Evolutionary conservation across 2,329 filamentous ascomycete genomes (phyloP), one percentile per base, ranked within the genome.

Genomic region (Alternaria brassicicola): DNA sequence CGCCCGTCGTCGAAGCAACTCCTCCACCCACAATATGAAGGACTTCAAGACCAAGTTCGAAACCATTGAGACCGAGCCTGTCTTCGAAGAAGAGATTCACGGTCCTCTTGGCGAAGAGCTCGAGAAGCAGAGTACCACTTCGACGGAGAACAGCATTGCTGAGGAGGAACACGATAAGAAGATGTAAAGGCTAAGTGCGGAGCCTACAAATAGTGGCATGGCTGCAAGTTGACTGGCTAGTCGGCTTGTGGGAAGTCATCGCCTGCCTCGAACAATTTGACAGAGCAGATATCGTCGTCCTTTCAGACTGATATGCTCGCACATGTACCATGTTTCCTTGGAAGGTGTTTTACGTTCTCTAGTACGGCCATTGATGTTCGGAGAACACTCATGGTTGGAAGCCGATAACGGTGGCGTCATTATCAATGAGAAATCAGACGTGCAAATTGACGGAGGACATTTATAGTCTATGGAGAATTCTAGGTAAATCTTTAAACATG

Each of bases 1-100:
- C 71, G 83, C 90, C 56, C 92, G 94, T 64, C 95, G 94, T 77
- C 93, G 92, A 78, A 96, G 92, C 80, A 98, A 98, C 83, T 94
- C 90, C 77, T 93, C 89, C 81, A 88, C 85, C 72, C 85, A 87
- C 72, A 84, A 87, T 70, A 82, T 92, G 68, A 85, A 86, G 60
- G 87, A 93, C 76, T 92, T 97, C 82, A 96, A 95, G 85, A 96
- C 93, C 80, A 99, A 99, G 82, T 98, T 97, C 77, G 95, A 99
- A 80, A 84, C 91, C 68, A 85, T 92, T 76, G 95, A 98, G 70
- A 84, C 87, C 17, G 94, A 98, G 73, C 93, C 93, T 38, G 91
- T 96, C 73, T 97, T 97, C 68, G 93, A 98, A 78, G 93, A 97
- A 79, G 85, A 86, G 53, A 63, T 95, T 58, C 92, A 96, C 73